phyloP scores from a whole-genome alignment of 78 protist genomes.

The Pigoraptor vietnamica region DNA sequence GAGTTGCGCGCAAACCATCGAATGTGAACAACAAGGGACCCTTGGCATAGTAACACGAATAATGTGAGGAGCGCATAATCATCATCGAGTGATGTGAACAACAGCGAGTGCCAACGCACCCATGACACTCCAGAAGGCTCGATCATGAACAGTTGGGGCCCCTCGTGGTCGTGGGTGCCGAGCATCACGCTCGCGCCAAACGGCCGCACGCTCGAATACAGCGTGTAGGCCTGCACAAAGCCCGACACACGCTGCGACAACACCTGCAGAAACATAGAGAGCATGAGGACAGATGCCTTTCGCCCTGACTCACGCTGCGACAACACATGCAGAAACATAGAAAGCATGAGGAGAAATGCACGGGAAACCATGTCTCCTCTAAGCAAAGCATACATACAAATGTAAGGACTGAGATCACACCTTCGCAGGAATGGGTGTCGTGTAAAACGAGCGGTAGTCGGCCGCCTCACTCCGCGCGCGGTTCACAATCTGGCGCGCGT shows the following conservation, averaged over 20 bases:
- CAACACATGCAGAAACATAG: neutral
- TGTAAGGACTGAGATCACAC: neutral
- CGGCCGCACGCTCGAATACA: constrained; percentile 88
- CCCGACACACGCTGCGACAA: neutral
- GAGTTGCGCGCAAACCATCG: neutral
- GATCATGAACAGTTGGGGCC: constrained; percentile 81
- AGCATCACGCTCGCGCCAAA: constrained; percentile 87
- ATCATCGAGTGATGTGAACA: no score
- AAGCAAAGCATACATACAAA: neutral
- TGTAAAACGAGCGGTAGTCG: constrained; percentile 52
- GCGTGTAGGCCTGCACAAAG: constrained; percentile 67
- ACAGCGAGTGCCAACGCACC: neutral
- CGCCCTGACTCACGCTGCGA: no score
- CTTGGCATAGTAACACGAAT: no score
- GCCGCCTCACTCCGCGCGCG: constrained; percentile 82
- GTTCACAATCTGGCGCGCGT: constrained; percentile 79
- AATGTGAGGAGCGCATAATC: no score
- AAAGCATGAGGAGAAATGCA: neutral
- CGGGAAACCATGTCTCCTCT: neutral
- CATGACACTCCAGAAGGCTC: constrained; percentile 92
- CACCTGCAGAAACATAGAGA: neutral
- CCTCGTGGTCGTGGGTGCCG: constrained; percentile 59
- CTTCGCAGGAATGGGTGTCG: constrained; percentile 65
- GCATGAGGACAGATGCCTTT: neutral
- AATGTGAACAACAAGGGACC: neutral